phyloP scores from a whole-genome alignment of 2,329 filamentous ascomycete species.

The Clonostachys solani region DNA sequence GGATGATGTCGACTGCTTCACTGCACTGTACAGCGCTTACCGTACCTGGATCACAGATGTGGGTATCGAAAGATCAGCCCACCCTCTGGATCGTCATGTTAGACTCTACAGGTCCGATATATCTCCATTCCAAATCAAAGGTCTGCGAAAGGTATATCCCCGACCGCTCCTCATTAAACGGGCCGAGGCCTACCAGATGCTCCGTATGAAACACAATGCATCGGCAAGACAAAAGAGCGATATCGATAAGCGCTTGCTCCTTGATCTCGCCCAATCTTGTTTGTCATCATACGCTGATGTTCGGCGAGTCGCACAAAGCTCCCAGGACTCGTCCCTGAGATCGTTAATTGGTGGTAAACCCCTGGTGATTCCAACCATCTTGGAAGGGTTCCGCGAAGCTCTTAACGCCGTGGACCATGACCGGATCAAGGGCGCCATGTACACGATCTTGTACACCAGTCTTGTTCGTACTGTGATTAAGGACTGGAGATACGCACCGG shows the following conservation, averaged over 20 bases:
- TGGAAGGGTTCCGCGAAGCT: constrained; percentile 73
- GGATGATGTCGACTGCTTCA: constrained; percentile 95
- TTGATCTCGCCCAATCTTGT: constrained; percentile 86
- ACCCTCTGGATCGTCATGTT: constrained; percentile 83
- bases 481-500: constrained; percentile 93
- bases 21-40: constrained; percentile 86
- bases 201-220: constrained; percentile 91
- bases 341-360: constrained; percentile 83
- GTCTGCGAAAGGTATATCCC: constrained; percentile 87
- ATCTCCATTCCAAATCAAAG: constrained; percentile 90
- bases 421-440: constrained; percentile 91
- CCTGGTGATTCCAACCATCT: constrained; percentile 83
- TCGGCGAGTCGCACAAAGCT: constrained; percentile 86
- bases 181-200: constrained; percentile 90
- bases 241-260: constrained; percentile 78
- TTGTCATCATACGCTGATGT: constrained; percentile 94
- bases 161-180: constrained; percentile 87
- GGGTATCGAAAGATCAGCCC: constrained; percentile 90
- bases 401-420: constrained; percentile 79
- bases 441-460: constrained; percentile 84
- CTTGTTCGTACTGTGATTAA: constrained; percentile 81
- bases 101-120: constrained; percentile 83
- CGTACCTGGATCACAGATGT: constrained; percentile 97
- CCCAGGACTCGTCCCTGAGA: constrained; percentile 90
- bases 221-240: constrained; percentile 82